These are phyloP conservation scores for Mycena chlorophos DNA, from an alignment of 768 basidiomycete genomes.

Conservation along the genomic window DNA sequence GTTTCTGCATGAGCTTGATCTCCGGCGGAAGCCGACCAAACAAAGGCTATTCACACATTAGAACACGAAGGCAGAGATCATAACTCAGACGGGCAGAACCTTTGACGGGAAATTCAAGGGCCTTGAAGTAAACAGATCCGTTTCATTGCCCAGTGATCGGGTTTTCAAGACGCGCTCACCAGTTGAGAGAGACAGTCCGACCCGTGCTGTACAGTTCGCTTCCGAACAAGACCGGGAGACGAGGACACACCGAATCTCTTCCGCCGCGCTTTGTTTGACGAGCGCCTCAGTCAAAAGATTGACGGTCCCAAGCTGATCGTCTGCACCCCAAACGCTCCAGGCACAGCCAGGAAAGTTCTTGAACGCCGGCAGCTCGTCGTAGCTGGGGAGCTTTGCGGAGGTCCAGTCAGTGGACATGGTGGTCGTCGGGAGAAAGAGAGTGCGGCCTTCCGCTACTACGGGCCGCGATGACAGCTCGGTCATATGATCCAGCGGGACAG, in stretches of 20 bases:
- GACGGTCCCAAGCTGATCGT: conserved; percentile 66
- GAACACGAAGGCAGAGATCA: background rate
- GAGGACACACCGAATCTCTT: conserved; percentile 55
- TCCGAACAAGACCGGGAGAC: conserved; percentile 1
- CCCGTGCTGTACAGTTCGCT: conserved; percentile 42
- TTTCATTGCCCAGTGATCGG: background rate
- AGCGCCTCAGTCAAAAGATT: conserved; percentile 64
- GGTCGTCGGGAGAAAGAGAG: background rate
- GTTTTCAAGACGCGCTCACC: conserved; percentile 38
- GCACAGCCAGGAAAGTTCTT: conserved; percentile 65
- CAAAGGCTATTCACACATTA: conserved; percentile 46
- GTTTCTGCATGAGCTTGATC: conserved; percentile 39
- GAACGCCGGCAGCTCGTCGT: conserved; percentile 41
- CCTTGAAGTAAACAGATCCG: conserved; percentile 37
- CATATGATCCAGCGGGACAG: no score
- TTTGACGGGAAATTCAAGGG: conserved; percentile 68
- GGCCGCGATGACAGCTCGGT: no score
- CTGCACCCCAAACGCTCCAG: conserved; percentile 68
- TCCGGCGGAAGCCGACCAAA: conserved; percentile 57
- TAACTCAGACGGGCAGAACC: conserved; percentile 32
- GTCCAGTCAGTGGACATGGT: conserved; percentile 11
- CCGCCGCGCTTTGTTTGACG: conserved; percentile 53
- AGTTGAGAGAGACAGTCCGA: conserved; percentile 60
- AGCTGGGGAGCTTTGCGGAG: background rate
- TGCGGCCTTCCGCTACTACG: no score